Percentiles rank a stretch among this genome's conserved stretches.
phyloP scores from a whole-genome alignment of 1,284 basidiomycete genomes.

The Marasmius sp. region DNA sequence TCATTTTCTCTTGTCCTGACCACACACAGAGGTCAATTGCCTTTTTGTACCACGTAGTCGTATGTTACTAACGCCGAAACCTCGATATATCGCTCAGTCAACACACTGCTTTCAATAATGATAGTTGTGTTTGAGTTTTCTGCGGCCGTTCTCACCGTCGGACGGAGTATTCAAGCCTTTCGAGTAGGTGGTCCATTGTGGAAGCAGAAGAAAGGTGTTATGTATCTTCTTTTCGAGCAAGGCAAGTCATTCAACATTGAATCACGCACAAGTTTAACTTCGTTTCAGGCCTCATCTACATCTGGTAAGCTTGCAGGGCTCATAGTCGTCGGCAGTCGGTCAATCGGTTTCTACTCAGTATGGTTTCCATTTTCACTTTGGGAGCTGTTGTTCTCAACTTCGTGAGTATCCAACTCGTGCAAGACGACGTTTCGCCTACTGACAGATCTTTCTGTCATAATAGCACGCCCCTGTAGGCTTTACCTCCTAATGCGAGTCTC shows the following conservation, averaged over 20 bases:
- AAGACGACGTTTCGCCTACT: too few relatives aligned
- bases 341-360: conserved; percentile 10
- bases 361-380: conserved; percentile 26
- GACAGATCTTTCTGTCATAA: too few relatives aligned
- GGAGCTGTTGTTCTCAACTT: conserved; percentile 28
- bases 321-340: neutral
- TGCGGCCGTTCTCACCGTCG: conserved; percentile 22
- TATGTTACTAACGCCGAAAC: neutral
- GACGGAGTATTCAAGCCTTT: conserved; percentile 24
- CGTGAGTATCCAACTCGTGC: conserved; percentile 16
- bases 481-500: neutral
- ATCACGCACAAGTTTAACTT: neutral
- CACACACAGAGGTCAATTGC: too few relatives aligned
- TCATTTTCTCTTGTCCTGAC: too few relatives aligned
- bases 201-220: conserved; percentile 10
- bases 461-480: neutral
- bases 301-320: conserved; percentile 17
- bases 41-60: too few relatives aligned
- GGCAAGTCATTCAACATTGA: conserved; percentile 11
- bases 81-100: conserved; percentile 2
- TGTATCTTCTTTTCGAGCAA: conserved; percentile 20
- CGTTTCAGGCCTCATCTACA: conserved; percentile 23
- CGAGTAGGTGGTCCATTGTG: conserved; percentile 10
- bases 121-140: conserved; percentile 28
- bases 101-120: conserved; percentile 25